Base-by-base conservation (phyloP, 495 filamentous ascomycete genomes). In the Evansstolkia leycettana region DNA sequence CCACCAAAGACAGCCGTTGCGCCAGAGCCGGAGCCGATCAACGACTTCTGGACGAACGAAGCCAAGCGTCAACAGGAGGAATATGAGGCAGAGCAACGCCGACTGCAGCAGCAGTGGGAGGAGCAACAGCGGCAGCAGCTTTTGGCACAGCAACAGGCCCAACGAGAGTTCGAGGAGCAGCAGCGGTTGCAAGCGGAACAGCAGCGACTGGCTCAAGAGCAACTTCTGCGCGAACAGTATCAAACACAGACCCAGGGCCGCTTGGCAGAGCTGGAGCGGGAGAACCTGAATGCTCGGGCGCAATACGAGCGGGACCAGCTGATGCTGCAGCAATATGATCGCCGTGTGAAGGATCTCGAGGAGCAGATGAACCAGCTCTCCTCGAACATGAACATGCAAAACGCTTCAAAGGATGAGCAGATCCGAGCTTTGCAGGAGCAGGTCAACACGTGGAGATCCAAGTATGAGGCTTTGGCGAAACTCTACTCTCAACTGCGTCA, bases 241-340 rank as follows among this genome's bases (percentile, higher is more conserved):
- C 76, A 84, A 42, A 80, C 83, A 50, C 89, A 95, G 41, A 94
- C 88, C 0, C 86, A 96, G 49, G 92, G 90, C 12, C 80, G 84
- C 14, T 65, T 95, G 51, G 90, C 89, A 8, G 88, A 98, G 61
- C 65, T 98, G 14, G 89, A 98, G 58, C 82, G 80, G 38, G 87
- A 95, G 58, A 94, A 96, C 49, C 64, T 98, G 18, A 89, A 90
- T 49, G 88, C 90, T 5, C 74, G 89, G 24, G 86, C 87, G 5
- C 90, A 96, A 56, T 94, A 94, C 52, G 86, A 95, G 52, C 78
- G 82, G n/a, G 84, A 96, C 57, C 87, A 96, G 54, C 61, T 98
- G 33, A 83, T 95, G 81, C 72, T 98, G 26, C 81, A 95, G 62
- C 89, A 96, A 50, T 98, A 95, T 53, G 90, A 98, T 50, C 76